Evolutionary conservation across 306 rosid genomes (phyloP).

Genomic region (Casuarina cunninghamiana): DNA sequence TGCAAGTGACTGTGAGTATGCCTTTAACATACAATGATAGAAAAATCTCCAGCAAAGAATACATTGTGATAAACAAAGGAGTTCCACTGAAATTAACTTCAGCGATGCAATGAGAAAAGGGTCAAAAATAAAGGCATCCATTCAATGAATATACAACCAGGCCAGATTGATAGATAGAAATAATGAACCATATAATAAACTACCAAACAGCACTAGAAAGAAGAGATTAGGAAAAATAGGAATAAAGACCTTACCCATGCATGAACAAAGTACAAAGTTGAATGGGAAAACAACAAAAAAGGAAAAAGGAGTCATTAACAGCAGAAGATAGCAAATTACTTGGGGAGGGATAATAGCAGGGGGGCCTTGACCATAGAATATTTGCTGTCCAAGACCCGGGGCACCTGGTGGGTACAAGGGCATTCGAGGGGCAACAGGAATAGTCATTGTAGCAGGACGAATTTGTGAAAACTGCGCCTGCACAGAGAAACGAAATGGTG

Average conservation of each 20-base stretch:
- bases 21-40: too few relatives aligned
- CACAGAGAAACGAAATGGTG: not conserved
- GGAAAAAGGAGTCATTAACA: not conserved
- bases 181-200: not conserved
- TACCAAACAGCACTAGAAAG: not conserved
- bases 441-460: slow-evolving; percentile 65
- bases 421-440: slow-evolving; percentile 72
- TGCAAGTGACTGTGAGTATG: too few relatives aligned
- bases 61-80: not conserved
- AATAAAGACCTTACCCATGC: not conserved
- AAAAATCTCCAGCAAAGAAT: not conserved
- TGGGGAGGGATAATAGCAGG: slow-evolving; percentile 77
- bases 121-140: not conserved
- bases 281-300: not conserved
- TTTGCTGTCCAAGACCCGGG: slow-evolving; percentile 75
- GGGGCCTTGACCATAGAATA: slow-evolving; percentile 73
- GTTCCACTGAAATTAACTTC: not conserved
- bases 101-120: not conserved
- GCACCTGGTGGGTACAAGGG: slow-evolving; percentile 78
- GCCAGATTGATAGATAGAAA: not conserved
- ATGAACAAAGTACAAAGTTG: not conserved
- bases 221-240: not conserved
- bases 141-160: not conserved
- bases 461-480: slow-evolving; percentile 75
- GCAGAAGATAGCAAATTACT: slow-evolving; percentile 34